Conservation (phyloP, 352 stramenopile species). For the Peronospora belbahrii region DNA sequence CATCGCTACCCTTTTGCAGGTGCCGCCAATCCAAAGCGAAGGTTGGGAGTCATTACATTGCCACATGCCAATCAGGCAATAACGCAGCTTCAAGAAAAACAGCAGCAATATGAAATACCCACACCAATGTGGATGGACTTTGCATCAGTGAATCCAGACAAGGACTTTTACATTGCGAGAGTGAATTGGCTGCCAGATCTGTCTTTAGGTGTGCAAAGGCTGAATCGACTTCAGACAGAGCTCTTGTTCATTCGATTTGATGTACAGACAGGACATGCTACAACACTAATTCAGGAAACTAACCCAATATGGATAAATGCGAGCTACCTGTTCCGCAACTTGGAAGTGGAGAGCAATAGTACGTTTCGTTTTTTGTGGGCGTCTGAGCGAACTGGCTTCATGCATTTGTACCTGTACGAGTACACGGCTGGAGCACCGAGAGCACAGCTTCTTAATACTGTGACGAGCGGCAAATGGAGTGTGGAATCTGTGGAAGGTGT, state of each 20-base stretch:
- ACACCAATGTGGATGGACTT: constrained; percentile 78
- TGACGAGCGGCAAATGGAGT: constrained; percentile 64
- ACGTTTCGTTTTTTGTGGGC: constrained; percentile 94
- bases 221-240: constrained; percentile 80
- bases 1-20: constrained; percentile 92
- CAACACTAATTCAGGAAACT: constrained; percentile 84
- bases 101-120: constrained; percentile 13
- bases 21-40: constrained; percentile 84
- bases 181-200: constrained; percentile 93
- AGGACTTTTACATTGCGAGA: constrained; percentile 88
- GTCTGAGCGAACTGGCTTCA: constrained; percentile 90
- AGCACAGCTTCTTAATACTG: constrained; percentile 41
- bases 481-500: constrained; percentile 81
- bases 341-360: constrained; percentile 65
- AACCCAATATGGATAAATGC: constrained; percentile 93
- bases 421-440: constrained; percentile 39
- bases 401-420: constrained; percentile 95
- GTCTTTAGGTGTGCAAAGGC: constrained; percentile 84
- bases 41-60: constrained; percentile 61
- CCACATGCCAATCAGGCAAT: constrained; percentile 11
- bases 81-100: constrained; percentile 3
- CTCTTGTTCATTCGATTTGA: constrained; percentile 77
- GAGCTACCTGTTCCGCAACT: constrained; percentile 89
- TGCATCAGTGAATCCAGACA: constrained; percentile 21
- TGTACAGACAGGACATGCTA: constrained; percentile 44